phyloP scores from a whole-genome alignment of 495 filamentous ascomycete genomes.

The Pyronema omphalodes region DNA sequence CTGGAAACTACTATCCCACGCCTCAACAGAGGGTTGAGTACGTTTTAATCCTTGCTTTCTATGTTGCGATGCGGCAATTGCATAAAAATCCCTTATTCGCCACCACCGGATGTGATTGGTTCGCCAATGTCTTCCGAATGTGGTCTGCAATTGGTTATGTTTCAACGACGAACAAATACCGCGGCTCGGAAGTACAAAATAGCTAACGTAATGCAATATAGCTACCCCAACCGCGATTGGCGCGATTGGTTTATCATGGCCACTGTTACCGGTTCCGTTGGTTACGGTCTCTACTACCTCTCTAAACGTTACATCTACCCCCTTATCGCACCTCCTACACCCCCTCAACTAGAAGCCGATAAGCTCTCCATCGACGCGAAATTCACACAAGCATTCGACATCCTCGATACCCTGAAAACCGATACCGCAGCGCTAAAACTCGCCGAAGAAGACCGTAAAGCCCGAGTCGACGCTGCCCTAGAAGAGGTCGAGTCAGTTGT shows the following conservation, averaged over 20 bases:
- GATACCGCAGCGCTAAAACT: slow-evolving; percentile 77
- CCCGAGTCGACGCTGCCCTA: slow-evolving; percentile 65
- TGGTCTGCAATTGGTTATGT: no score
- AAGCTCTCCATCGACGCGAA: slow-evolving; percentile 80
- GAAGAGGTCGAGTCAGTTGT: slow-evolving; percentile 71
- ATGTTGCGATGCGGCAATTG: no score
- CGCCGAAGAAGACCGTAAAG: slow-evolving; percentile 66
- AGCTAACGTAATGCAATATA: not conserved
- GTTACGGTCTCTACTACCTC: slow-evolving; percentile 47
- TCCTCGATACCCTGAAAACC: slow-evolving; percentile 77
- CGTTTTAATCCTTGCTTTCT: not conserved
- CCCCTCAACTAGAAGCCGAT: slow-evolving; percentile 79
- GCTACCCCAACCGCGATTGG: slow-evolving; percentile 61
- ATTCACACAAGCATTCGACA: slow-evolving; percentile 73
- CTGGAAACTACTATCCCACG: slow-evolving; percentile 32
- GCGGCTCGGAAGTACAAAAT: not conserved
- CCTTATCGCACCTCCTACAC: slow-evolving; percentile 80
- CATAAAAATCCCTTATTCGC: no score
- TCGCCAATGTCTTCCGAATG: no score
- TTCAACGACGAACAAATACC: no score
- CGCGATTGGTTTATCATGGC: slow-evolving; percentile 78
- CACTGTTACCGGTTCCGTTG: slow-evolving; percentile 43
- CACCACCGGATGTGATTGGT: no score
- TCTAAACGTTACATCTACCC: slow-evolving; percentile 87
- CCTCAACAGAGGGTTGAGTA: slow-evolving; percentile 37